Conservation (phyloP, 2,329 filamentous ascomycete genomes). For the Claviceps arundinis region DNA sequence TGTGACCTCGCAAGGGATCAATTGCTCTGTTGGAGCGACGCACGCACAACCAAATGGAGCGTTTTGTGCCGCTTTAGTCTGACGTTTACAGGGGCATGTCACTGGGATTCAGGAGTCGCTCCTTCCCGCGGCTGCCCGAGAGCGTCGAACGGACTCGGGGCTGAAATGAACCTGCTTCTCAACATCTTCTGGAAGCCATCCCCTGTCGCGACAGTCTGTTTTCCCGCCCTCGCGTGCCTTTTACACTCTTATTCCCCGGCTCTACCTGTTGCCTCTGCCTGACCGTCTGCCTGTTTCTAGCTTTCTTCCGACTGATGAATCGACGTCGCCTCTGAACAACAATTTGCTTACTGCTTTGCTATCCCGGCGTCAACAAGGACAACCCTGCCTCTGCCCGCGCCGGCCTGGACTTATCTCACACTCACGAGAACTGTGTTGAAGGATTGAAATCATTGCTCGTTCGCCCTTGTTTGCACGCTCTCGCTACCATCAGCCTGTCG, state of each 20-base stretch:
- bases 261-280: not conserved
- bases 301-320: not conserved
- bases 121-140: not conserved
- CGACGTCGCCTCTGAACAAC: not conserved
- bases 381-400: not conserved
- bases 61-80: not conserved
- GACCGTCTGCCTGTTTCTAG: not conserved
- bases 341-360: not conserved
- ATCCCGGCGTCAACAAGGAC: not conserved
- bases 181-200: slow-evolving; percentile 19
- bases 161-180: slow-evolving; percentile 10
- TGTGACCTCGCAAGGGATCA: not conserved
- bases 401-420: not conserved
- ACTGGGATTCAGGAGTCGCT: not conserved
- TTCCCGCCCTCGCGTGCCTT: slow-evolving; percentile 1
- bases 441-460: not conserved
- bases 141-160: not conserved
- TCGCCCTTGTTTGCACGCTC: not conserved
- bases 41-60: not conserved
- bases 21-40: not conserved
- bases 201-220: slow-evolving; percentile 4
- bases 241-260: slow-evolving; percentile 1
- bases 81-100: not conserved
- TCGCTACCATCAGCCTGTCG: not conserved
- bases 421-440: not conserved